Evolutionary conservation across 495 filamentous ascomycete genomes (phyloP).

Genomic region (Hypoxylon rickii): DNA sequence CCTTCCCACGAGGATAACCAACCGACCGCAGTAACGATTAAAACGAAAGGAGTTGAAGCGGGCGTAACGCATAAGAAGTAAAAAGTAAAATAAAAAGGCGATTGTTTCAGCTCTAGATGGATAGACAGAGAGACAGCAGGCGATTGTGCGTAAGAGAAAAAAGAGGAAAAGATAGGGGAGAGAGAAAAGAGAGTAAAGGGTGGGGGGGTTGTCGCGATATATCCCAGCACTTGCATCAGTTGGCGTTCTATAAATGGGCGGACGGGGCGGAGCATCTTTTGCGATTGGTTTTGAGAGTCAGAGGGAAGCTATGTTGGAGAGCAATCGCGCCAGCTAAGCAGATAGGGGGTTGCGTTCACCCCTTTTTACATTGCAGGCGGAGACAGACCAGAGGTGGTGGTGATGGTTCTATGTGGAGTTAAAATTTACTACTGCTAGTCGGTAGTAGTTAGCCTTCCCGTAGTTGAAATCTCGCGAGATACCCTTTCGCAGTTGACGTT

Average conservation of each 20-base stretch:
- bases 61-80: too few species aligned
- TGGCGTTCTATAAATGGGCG: constrained; percentile 24
- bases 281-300: too few species aligned
- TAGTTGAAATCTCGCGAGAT: constrained; percentile 7
- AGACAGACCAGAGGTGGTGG: too few species aligned
- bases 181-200: neutral
- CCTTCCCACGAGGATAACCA: too few species aligned
- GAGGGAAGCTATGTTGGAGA: neutral
- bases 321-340: neutral
- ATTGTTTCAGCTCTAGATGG: constrained; percentile 12
- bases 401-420: too few species aligned
- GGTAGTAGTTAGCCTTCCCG: constrained; percentile 17
- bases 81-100: too few species aligned
- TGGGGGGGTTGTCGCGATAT: constrained; percentile 15
- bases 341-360: neutral
- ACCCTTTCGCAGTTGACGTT: neutral
- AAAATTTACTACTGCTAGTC: too few species aligned
- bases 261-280: neutral
- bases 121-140: constrained; percentile 5
- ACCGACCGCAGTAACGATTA: too few species aligned
- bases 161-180: neutral
- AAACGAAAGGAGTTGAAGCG: too few species aligned
- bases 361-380: constrained; percentile 4
- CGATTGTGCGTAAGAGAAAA: neutral
- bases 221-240: constrained; percentile 34